phyloP scores from a whole-genome alignment of 371 early-diverging fungal species.

The Batkoa obscura region DNA sequence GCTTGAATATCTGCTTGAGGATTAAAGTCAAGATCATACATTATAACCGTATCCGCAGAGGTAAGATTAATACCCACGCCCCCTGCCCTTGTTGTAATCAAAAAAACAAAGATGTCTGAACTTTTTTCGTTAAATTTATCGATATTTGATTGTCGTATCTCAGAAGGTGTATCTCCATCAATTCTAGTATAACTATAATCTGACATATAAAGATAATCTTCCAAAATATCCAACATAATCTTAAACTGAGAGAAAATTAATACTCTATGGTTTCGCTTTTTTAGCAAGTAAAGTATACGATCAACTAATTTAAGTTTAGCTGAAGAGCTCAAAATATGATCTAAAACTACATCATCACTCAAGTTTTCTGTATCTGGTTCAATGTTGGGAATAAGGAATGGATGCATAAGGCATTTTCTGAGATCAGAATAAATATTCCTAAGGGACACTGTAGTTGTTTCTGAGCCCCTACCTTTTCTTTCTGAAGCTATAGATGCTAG shows the following conservation, averaged over 20 bases:
- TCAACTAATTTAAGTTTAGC: slow-evolving; percentile 31
- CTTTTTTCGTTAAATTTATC: slow-evolving; percentile 88
- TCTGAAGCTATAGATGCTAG: no score
- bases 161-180: slow-evolving; percentile 92
- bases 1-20: slow-evolving; percentile 95
- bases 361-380: slow-evolving; percentile 12
- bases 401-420: slow-evolving; percentile 99
- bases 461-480: slow-evolving; percentile 8
- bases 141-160: slow-evolving; percentile 80
- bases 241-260: slow-evolving; percentile 98
- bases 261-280: slow-evolving; percentile 88
- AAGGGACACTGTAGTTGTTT: slow-evolving; percentile 45
- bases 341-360: background rate
- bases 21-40: slow-evolving; percentile 98
- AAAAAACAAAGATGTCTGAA: slow-evolving; percentile 87
- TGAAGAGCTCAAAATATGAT: background rate
- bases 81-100: slow-evolving; percentile 96
- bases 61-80: slow-evolving; percentile 98
- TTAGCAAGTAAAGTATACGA: slow-evolving; percentile 63
- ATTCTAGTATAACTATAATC: slow-evolving; percentile 70
- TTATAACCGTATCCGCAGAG: slow-evolving; percentile 91
- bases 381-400: slow-evolving; percentile 97
- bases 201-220: slow-evolving; percentile 91
- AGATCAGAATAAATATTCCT: slow-evolving; percentile 98
- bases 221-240: slow-evolving; percentile 93